Conservation (phyloP, 306 rosid species). For the Datisca glomerata region DNA sequence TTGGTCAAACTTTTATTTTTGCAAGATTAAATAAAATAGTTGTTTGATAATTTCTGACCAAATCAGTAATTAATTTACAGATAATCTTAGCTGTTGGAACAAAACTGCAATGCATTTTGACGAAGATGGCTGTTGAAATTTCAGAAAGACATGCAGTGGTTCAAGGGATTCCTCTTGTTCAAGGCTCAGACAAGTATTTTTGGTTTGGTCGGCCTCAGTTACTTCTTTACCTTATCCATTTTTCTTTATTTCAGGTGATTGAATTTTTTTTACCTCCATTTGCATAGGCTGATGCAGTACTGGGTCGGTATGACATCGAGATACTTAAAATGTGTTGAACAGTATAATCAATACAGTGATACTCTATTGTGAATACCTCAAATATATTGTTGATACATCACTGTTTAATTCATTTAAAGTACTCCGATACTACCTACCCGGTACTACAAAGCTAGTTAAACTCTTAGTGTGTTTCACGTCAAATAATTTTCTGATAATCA, state of each 20-base stretch:
- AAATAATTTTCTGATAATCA: conserved; percentile 5
- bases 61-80: conserved; percentile 35
- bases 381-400: too few relatives aligned
- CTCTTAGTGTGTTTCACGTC: too few relatives aligned
- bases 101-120: conserved; percentile 65
- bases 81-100: conserved; percentile 86
- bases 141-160: conserved; percentile 89
- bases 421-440: too few relatives aligned
- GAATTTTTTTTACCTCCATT: too few relatives aligned
- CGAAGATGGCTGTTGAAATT: conserved; percentile 87
- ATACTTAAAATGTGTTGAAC: too few relatives aligned
- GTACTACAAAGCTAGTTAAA: too few relatives aligned
- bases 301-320: too few relatives aligned
- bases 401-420: too few relatives aligned
- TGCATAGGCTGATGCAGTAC: too few relatives aligned
- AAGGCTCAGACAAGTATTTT: conserved; percentile 78
- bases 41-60: conserved; percentile 3
- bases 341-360: too few relatives aligned
- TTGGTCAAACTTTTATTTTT: neutral
- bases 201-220: conserved; percentile 89
- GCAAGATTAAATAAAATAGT: neutral
- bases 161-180: conserved; percentile 96
- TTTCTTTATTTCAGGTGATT: conserved; percentile 84
- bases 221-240: conserved; percentile 88
- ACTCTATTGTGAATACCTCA: too few relatives aligned